Evolutionary conservation across 169 alveolate species (phyloP), one percentile per base, ranked within the genome.

Genomic region (Ichthyophthirius multifiliis): DNA sequence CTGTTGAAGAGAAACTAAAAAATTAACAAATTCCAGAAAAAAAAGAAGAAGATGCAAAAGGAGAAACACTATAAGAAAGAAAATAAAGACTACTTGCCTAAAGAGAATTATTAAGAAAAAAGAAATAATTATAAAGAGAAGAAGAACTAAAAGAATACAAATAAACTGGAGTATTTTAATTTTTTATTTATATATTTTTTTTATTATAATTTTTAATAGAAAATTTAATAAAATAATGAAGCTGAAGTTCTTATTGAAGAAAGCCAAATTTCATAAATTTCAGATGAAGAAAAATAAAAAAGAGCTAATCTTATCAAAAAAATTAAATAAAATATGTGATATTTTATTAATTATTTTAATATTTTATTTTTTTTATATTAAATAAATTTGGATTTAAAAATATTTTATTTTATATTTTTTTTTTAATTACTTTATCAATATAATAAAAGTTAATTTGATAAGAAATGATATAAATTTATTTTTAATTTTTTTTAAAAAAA

Each of bases 131-230:
- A 30, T 76, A 84, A 48, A 76, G 91, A 82, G 82, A 77, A 13
- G 48, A 82, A 37, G 94, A 89, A 55, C 62, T 89, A 13, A 76
- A 78, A 27, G 80, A 83, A 15, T 76, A 78, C 65, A 47, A 85
- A 32, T 67, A 83, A 43, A 35, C 27, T n/a, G 77, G 77, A 31
- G 63, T 37, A 55, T 27, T 20, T 55, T 2, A 16, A 13, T 48
- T n/a, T n/a, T n/a, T n/a, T n/a, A n/a, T n/a, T n/a, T n/a, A n/a
- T n/a, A n/a, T n/a, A 48, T 18, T 48, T 0, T 27, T 13, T 46
- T 7, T 9, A 18, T 7, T 4, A 20, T n/a, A 2, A 7, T 2
- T 20, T 47, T 47, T n/a, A 47, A 47, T 27, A 27, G 31, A 5
- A n/a, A 41, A 41, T 9, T 9, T 41, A 41, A 9, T 41, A 41